A percentile compares a stretch with the other conserved stretches of the same genome.
Evolutionary conservation across 1,284 basidiomycete genomes (phyloP).

Genomic region (Ustilago shanxiensis): DNA sequence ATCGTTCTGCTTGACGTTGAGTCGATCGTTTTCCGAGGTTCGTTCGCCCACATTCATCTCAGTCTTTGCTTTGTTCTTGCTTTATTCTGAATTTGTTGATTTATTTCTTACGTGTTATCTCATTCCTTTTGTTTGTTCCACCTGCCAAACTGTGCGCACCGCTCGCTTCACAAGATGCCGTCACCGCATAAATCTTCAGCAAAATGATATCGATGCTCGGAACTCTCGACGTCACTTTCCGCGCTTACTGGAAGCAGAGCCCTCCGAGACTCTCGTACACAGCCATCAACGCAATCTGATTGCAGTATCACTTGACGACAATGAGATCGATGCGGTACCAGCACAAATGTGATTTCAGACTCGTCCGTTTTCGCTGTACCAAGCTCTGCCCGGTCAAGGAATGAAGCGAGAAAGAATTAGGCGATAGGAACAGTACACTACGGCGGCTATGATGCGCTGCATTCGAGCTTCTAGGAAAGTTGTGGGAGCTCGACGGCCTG

Average conservation of each 20-base stretch:
- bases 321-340: background rate
- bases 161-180: background rate
- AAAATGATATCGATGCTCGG: conserved; percentile 6
- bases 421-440: background rate
- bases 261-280: background rate
- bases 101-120: too few species aligned
- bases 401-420: background rate
- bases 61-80: background rate
- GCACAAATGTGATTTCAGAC: background rate
- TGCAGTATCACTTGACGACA: too few species aligned
- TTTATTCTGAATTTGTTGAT: background rate
- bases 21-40: background rate
- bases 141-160: conserved; percentile 5
- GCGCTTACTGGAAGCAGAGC: background rate
- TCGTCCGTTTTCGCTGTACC: background rate
- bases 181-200: background rate
- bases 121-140: conserved; percentile 1
- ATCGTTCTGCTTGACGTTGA: background rate
- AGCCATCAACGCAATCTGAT: background rate
- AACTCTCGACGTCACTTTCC: background rate
- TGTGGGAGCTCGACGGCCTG: background rate
- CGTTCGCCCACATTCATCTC: background rate
- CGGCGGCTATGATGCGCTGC: background rate
- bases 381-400: background rate
- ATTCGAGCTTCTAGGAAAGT: background rate